Percentiles rank a stretch among this genome's conserved stretches.
Conservation (phyloP, 2,329 filamentous ascomycete species). For the Eutypella sp. region DNA sequence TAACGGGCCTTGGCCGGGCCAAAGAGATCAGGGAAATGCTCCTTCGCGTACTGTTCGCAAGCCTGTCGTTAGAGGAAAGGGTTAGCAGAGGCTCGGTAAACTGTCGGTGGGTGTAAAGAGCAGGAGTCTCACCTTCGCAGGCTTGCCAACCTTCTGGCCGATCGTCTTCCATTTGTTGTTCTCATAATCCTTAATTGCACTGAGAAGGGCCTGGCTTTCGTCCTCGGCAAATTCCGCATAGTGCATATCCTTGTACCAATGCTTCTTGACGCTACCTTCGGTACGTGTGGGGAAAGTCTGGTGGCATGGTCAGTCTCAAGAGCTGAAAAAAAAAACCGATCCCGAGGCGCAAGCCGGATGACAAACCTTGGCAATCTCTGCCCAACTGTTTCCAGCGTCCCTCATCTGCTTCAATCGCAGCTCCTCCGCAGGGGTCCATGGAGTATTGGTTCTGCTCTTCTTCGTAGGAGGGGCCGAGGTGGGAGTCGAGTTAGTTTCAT, state of each 20-base stretch:
- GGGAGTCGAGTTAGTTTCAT: slow-evolving; percentile 29
- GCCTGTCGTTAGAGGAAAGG: slow-evolving; percentile 44
- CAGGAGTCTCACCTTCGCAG: slow-evolving; percentile 68
- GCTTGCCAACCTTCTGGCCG: slow-evolving; percentile 94
- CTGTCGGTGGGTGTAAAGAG: slow-evolving; percentile 7
- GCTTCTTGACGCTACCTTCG: slow-evolving; percentile 97
- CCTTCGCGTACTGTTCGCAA: slow-evolving; percentile 91
- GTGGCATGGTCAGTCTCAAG: slow-evolving; percentile 11
- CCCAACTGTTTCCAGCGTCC: slow-evolving; percentile 91
- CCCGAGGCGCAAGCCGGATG: too few relatives aligned
- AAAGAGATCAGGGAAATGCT: slow-evolving; percentile 66
- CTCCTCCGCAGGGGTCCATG: slow-evolving; percentile 95
- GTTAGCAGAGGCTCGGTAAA: not conserved
- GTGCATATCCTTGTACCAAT: slow-evolving; percentile 99
- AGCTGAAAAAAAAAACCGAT: too few relatives aligned
- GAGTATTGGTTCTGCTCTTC: slow-evolving; percentile 97
- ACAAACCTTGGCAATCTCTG: slow-evolving; percentile 90
- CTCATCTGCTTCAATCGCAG: slow-evolving; percentile 89
- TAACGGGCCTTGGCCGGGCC: slow-evolving; percentile 24
- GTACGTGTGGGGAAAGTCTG: slow-evolving; percentile 89
- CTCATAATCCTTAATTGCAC: slow-evolving; percentile 97
- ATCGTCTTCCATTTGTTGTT: slow-evolving; percentile 98
- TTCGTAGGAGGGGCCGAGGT: slow-evolving; percentile 59
- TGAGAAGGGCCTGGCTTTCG: slow-evolving; percentile 77
- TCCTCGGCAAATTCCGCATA: slow-evolving; percentile 98